Evolutionary conservation across 2,329 filamentous ascomycete genomes (phyloP), one percentile per base, ranked within the genome.

Genomic region (Ascochyta viciae-villosae): DNA sequence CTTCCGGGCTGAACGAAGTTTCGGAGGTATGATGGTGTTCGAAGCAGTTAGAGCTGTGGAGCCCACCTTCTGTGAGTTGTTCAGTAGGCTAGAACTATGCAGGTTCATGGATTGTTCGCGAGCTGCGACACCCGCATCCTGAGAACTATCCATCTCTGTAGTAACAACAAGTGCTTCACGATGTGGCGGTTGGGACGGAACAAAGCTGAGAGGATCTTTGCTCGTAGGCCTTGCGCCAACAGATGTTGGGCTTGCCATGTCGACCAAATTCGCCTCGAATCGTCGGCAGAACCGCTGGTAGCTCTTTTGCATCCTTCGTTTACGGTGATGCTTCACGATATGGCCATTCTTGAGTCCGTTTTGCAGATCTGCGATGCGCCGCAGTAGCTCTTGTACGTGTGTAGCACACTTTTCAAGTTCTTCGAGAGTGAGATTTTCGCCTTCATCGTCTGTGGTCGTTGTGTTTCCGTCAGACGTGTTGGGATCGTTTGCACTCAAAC

Each of bases 211-310:
- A 26, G 6, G 24, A 26, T 6, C 24, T 26, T 8, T 26, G 8
- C 24, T 26, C 2, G 24, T 26, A 8, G 24, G 24, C 4, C 24
- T 26, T 26, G 24, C 8, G 8, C 8, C 8, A 6, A 8, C 6
- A 26, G 24, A 26, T 26, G 8, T 6, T 26, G 35, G 3, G 6
- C 15, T 38, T 19, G 35, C 23, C 1, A 24, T 3, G 24, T 27
- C 10, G 3, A 42, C 27, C 35, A 69, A 33, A 8, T 60, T 47
- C 0, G 56, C 57, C 34, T 70, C 68, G 29, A 70, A 68, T 8
- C 62, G 61, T 9, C 49, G 57, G 42, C 66, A 66, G 23, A 72
- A 72, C 8, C 65, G 62, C 22, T 54, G 60, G 53, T 69, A 72
- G 1, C 66, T 27, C 43, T 67, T 71, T 9, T 56, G 52, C 9